Conservation (phyloP, 305 asterid genomes). For the Stenogyne calaminthoides region DNA sequence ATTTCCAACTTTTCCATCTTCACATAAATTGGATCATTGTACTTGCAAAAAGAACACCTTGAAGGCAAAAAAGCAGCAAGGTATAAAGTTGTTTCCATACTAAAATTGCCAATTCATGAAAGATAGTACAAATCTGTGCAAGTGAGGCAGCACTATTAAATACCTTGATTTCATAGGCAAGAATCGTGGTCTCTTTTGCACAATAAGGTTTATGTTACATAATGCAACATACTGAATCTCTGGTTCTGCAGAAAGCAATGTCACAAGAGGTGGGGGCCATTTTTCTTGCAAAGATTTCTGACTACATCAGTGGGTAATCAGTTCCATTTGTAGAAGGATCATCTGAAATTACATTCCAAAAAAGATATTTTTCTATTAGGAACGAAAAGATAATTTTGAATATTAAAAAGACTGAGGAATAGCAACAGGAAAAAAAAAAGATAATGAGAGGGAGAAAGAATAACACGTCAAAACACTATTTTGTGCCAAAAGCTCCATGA, state of each 20-base stretch:
- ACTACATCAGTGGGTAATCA: constrained; percentile 96
- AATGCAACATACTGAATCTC: constrained; percentile 99
- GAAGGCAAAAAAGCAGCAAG: constrained; percentile 24
- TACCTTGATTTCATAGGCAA: constrained; percentile 99
- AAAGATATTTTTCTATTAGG: neutral
- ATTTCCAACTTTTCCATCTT: constrained; percentile 99
- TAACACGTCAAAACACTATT: neutral
- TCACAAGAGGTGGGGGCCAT: constrained; percentile 99
- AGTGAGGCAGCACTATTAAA: constrained; percentile 29
- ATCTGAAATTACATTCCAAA: constrained; percentile 61
- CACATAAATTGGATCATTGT: constrained; percentile 98
- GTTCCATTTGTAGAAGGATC: constrained; percentile 99
- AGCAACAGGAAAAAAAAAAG: neutral
- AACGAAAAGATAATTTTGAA: neutral
- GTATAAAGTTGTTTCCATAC: constrained; percentile 27
- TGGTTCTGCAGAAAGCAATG: constrained; percentile 98
- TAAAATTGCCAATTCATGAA: constrained; percentile 20
- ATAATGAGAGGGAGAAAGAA: neutral
- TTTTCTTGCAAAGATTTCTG: constrained; percentile 98
- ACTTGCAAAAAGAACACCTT: constrained; percentile 99
- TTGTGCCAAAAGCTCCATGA: constrained; percentile 10
- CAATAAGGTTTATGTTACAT: constrained; percentile 94
- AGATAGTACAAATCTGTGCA: constrained; percentile 18
- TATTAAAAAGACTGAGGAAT: neutral
- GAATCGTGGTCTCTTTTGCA: constrained; percentile 97